Base-by-base conservation (phyloP, 345 rosid genomes). In the Linum trigynum region DNA sequence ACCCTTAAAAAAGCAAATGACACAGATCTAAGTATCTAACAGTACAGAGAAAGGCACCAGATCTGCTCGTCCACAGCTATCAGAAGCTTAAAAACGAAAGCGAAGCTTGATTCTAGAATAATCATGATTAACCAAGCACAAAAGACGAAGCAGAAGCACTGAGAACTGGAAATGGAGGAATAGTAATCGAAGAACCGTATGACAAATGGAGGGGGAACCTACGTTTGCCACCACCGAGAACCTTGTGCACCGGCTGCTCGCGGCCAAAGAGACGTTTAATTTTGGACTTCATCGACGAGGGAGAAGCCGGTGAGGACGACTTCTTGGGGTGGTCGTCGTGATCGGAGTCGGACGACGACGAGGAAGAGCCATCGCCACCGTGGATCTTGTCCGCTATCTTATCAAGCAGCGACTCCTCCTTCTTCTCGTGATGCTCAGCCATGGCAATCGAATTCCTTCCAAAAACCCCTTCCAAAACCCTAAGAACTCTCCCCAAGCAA, bases 311-410 rank as follows among this genome's bases (percentile, higher is more conserved):
- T 0, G 53, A 48, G 53, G 53, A 48, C 53, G 53, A 48, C 53
- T 48, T 48, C 55, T 57, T 58, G n/a, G 57, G 35, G 17, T 76
- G 72, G 75, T 74, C 65, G 17, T 71, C 81, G 69, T 77, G 69
- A 16, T 78, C 89, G 59, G 85, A 67, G 58, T 83, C 89, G 12
- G 85, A 75, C 3, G 72, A 68, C 8, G 86, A 84, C 4, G 88
- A 79, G 0, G 85, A 79, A 1, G 72, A 77, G 55, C 67, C 71
- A 15, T 57, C 67, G 61, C 69, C 73, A 62, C 62, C 72, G 41
- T 62, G 72, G 78, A 73, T 64, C 80, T 76, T 80, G 35, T 79
- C 86, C 17, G 75, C 2, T 62, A 80, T 66, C 87, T 82, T 84
- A 3, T 86, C 89, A 66, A 58, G 35, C 71, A 80, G 3, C 7